Conservation (phyloP, 371 early-diverging fungal genomes). For the Mucor racemosus region DNA sequence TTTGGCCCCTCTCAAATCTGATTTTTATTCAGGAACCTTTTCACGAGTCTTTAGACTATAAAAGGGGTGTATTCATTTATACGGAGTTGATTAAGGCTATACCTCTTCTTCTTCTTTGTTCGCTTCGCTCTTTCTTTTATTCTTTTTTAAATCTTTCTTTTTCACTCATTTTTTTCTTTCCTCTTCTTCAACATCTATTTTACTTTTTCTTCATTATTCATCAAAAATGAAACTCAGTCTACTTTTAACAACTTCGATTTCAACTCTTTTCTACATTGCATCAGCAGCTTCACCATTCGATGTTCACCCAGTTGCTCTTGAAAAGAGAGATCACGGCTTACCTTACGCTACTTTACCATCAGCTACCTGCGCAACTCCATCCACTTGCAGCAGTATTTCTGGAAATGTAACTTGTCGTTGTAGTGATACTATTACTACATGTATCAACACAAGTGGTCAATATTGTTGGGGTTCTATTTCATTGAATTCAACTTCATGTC, state of each 20-base stretch:
- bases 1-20: constrained; percentile 8
- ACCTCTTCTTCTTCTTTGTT: not conserved
- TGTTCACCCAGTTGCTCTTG: constrained; percentile 6
- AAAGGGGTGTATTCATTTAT: constrained; percentile 9
- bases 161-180: constrained; percentile 16
- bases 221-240: constrained; percentile 36
- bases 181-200: not conserved
- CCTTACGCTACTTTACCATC: constrained; percentile 44
- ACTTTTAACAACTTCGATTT: constrained; percentile 20
- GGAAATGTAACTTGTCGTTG: constrained; percentile 39
- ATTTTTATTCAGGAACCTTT: not conserved
- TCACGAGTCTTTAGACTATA: constrained; percentile 10
- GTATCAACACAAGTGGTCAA: constrained; percentile 31
- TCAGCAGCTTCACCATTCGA: constrained; percentile 7
- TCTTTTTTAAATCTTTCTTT: constrained; percentile 14
- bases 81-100: constrained; percentile 15
- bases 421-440: constrained; percentile 36
- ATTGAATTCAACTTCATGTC: constrained; percentile 36
- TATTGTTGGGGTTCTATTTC: constrained; percentile 52
- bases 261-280: constrained; percentile 15
- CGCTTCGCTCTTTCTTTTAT: not conserved
- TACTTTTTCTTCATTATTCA: not conserved
- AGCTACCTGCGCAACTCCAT: constrained; percentile 35
- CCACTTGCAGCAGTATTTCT: constrained; percentile 38
- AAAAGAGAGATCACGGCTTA: constrained; percentile 44